These are phyloP conservation scores for Trypethelium eluteriae DNA, from an alignment of 495 filamentous ascomycete genomes.

Conservation along the genomic window DNA sequence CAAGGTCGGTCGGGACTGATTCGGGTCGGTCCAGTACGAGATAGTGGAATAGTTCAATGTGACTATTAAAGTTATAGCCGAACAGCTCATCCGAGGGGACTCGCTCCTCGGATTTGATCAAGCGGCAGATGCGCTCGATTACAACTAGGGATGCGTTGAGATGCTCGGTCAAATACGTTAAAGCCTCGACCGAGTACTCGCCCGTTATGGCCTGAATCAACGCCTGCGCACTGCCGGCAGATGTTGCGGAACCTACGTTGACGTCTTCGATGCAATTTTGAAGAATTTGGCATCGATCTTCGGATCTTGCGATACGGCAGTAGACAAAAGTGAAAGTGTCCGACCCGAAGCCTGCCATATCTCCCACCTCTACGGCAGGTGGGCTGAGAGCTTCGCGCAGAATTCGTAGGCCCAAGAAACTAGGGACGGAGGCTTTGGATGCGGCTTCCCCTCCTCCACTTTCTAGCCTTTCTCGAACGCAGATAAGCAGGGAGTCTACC, in stretches of 20 bases:
- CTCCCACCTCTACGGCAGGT: neutral
- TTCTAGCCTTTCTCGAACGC: slow-evolving; percentile 28
- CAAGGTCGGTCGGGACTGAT: slow-evolving; percentile 41
- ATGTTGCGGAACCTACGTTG: neutral
- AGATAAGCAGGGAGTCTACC: slow-evolving; percentile 14
- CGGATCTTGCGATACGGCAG: neutral
- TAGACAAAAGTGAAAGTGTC: neutral
- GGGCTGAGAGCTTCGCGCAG: neutral
- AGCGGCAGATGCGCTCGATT: neutral
- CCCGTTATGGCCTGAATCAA: neutral
- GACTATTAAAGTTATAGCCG: neutral
- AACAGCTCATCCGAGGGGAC: neutral
- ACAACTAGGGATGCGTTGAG: neutral
- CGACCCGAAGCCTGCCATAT: neutral
- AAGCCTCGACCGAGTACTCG: neutral
- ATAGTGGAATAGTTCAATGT: neutral
- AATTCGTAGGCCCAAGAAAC: neutral
- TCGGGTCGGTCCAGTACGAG: neutral
- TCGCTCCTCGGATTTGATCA: neutral
- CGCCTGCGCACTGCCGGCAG: slow-evolving; percentile 4
- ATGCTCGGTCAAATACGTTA: neutral
- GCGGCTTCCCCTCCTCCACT: neutral
- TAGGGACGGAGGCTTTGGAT: neutral
- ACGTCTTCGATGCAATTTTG: neutral
- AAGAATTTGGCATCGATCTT: neutral